These are phyloP conservation scores for Phytophthora brassicae DNA, from an alignment of 352 stramenopile genomes.

Conservation along the genomic window DNA sequence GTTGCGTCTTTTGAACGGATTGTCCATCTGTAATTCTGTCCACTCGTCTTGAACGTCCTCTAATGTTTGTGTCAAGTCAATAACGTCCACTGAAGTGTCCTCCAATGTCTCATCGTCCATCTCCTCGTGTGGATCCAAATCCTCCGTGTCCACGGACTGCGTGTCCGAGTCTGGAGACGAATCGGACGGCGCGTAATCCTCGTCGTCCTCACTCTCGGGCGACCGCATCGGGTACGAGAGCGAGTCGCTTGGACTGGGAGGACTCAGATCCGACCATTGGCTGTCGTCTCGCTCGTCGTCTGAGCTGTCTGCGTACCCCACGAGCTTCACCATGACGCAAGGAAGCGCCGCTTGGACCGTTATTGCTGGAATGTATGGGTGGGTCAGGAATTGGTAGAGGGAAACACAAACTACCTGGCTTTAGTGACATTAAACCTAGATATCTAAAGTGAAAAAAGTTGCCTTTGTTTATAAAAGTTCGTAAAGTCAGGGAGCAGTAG, in stretches of 20 bases:
- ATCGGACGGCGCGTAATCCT: slow-evolving; percentile 34
- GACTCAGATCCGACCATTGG: slow-evolving; percentile 40
- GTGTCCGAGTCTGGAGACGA: slow-evolving; percentile 17
- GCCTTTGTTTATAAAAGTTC: background rate
- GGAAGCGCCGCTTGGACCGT: slow-evolving; percentile 16
- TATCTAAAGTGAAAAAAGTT: background rate
- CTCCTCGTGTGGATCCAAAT: slow-evolving; percentile 26
- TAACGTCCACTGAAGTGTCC: slow-evolving; percentile 4
- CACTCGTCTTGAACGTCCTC: slow-evolving; percentile 19
- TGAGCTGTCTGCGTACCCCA: slow-evolving; percentile 59
- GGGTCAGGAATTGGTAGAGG: too few relatives aligned
- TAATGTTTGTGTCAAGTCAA: slow-evolving; percentile 12
- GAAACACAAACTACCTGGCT: too few relatives aligned
- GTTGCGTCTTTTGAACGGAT: slow-evolving; percentile 28
- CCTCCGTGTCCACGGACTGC: slow-evolving; percentile 28
- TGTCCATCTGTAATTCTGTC: slow-evolving; percentile 25
- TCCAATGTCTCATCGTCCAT: slow-evolving; percentile 2
- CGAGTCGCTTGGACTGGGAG: slow-evolving; percentile 31
- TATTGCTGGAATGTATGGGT: background rate
- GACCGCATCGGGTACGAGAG: slow-evolving; percentile 32
- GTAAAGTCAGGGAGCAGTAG: slow-evolving; percentile 8
- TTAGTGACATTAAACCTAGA: too few relatives aligned
- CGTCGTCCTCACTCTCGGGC: slow-evolving; percentile 16
- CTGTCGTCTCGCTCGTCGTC: slow-evolving; percentile 35
- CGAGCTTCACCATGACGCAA: slow-evolving; percentile 36